A percentile compares a stretch with the other conserved stretches of the same genome.
phyloP scores from a whole-genome alignment of 768 basidiomycete species.

The Cantharellus anzutake region DNA sequence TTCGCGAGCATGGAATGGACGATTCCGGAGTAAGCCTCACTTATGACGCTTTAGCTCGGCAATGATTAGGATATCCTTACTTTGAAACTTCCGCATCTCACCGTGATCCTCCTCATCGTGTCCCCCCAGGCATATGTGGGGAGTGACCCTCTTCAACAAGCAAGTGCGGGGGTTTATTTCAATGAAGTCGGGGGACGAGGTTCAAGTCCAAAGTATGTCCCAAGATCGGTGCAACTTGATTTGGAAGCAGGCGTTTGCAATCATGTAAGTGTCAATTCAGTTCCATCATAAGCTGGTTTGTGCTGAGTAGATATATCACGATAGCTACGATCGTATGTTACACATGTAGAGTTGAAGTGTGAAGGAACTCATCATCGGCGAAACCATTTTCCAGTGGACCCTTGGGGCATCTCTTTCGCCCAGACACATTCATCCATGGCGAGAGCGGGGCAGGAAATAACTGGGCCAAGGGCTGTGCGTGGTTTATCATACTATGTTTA shows the following conservation, averaged over 20 bases:
- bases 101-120: too few relatives aligned
- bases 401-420: constrained; percentile 61
- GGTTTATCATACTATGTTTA: background rate
- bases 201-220: constrained; percentile 55
- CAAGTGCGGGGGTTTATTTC: constrained; percentile 67
- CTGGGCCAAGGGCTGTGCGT: constrained; percentile 86
- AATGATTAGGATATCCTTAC: constrained; percentile 31
- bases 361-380: constrained; percentile 12
- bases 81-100: too few relatives aligned
- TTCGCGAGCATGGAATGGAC: constrained; percentile 72
- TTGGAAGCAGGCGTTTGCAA: background rate
- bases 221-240: constrained; percentile 53
- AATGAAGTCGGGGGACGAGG: constrained; percentile 31
- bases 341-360: background rate
- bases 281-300: background rate
- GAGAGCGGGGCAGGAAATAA: constrained; percentile 67
- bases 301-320: constrained; percentile 50
- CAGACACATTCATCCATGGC: constrained; percentile 64
- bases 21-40: constrained; percentile 36
- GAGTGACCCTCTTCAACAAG: constrained; percentile 3
- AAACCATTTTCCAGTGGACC: constrained; percentile 39
- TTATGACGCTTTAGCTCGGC: constrained; percentile 34
- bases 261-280: background rate
- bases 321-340: background rate
- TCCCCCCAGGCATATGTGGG: background rate